Base-by-base conservation (phyloP, 208 protist species). In the Trypanosoma boissoni region DNA sequence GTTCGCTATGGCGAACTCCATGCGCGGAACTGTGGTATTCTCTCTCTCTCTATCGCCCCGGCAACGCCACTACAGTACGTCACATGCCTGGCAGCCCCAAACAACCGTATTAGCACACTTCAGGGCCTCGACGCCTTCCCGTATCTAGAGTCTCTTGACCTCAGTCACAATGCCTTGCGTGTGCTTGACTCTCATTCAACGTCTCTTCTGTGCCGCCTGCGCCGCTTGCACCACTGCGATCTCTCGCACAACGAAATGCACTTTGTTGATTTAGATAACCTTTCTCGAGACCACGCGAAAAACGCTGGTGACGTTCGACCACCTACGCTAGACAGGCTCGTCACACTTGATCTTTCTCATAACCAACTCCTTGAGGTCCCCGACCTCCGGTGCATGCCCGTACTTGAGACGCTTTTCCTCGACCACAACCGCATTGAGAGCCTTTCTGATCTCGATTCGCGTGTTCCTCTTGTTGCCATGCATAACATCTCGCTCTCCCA, bases 311-410 rank as follows among this genome's bases (percentile, higher is more conserved):
- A 50, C 10, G 1, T 16, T 23, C 3, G 14, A 2, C 10, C 27
- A 21, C 1, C 24, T 14, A 18, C 24, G 28, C n/a, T 46, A 20
- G 63, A 72, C 9, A 52, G 53, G 12, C 63, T 94, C 34, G 73
- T 68, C 7, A 23, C 61, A 6, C 57, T 95, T 12, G 74, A 95
- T 58, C 45, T 95, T 8, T 72, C 78, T 0, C 82, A 92, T 74
- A 95, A 95, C 63, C 70, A 68, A n/a, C 63, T 95, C 0, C 61
- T 87, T 24, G 84, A 90, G 41, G 29, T 95, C 7, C 88, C 88
- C 2, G 80, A 91, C 58, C 62, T 95, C 18, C 81, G 88, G 43
- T 64, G 63, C n/a, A 68, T 84, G 43, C 82, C 80, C 4, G n/a
- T 64, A 16, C 69, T 95, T 26, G 51, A 80, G 58, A 63, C 74